Percentiles rank a stretch among this genome's conserved stretches.
Evolutionary conservation across 2,329 filamentous ascomycete genomes (phyloP).

Genomic region (Zarea fungicola): DNA sequence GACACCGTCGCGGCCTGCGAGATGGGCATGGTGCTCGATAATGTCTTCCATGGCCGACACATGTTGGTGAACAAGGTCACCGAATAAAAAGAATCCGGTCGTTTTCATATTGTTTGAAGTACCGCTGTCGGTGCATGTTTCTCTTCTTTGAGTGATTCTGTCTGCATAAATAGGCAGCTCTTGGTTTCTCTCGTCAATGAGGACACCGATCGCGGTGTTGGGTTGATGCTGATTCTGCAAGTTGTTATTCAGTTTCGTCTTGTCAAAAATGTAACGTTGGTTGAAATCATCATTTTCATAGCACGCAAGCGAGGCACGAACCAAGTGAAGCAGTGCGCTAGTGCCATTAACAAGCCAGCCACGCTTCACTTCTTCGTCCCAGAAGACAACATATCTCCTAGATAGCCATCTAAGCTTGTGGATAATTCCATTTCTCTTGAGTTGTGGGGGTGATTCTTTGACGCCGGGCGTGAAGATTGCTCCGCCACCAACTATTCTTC

Average conservation of each 20-base stretch:
- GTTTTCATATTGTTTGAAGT: background rate
- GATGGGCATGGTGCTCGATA: conserved; percentile 20
- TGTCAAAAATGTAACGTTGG: background rate
- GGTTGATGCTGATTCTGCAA: background rate
- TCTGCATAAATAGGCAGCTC: background rate
- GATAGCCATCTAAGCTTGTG: conserved; percentile 17
- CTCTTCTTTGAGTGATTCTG: background rate
- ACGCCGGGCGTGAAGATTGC: background rate
- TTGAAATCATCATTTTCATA: background rate
- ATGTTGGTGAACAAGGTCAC: conserved; percentile 18
- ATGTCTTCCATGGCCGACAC: conserved; percentile 21
- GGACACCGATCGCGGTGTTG: background rate
- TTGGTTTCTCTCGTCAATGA: background rate
- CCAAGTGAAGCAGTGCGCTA: conserved; percentile 21
- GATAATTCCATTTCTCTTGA: conserved; percentile 9
- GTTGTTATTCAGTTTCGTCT: background rate
- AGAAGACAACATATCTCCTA: conserved; percentile 19
- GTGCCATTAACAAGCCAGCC: conserved; percentile 27
- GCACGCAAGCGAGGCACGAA: conserved; percentile 17
- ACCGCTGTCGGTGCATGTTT: background rate
- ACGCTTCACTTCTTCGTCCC: conserved; percentile 23
- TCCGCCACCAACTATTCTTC: background rate
- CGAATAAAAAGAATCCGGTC: conserved; percentile 11
- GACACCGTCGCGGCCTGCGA: conserved; percentile 12
- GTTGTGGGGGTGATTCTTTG: background rate